Evolutionary conservation across 2,329 filamentous ascomycete species (phyloP), one percentile per base, ranked within the genome.

Genomic region (Aspergillus cejpii): DNA sequence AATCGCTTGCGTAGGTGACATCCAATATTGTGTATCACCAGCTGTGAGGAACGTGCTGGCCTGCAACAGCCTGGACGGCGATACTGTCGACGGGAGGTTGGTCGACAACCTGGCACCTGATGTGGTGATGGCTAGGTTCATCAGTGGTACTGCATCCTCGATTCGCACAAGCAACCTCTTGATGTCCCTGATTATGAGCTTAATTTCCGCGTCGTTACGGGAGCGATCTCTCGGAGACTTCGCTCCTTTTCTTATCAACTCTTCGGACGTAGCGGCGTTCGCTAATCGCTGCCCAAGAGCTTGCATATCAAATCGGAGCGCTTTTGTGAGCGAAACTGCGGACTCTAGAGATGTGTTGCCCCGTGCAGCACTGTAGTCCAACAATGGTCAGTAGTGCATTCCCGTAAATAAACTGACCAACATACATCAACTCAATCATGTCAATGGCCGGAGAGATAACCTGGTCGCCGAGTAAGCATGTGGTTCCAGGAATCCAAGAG

Each of bases 81-180:
- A 97, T 36, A 97, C 86, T 7, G 84, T 84, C 1, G 85, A 75
- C 0, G 89, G 87, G 21, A 96, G 73, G 2, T 81, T 83, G 0
- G 86, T 86, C 0, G 87, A 88, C 23, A 97, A 74, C 46, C 81
- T 94, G 44, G 91, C 89, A 0, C 92, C 92, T 1, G 91, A 96
- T 1, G 90, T 91, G 1, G 88, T 92, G 53, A 98, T 94, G 44
- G 92, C 92, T 21, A 98, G 75, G 57, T 92, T 95, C 62, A 98
- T 84, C 3, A 95, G 74, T 0, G 91, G 91, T 8, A 97, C 87
- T 10, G 91, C 86, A 64, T 92, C 84, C 63, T 97, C 91, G 50
- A 98, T 94, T 6, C 84, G 80, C 8, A 73, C 70, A 1, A 97
- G 75, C 2, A 98, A 70, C 10, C 71, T 74, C 60, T 83, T 86